Evolutionary conservation across 176 grass and related monocot genomes (phyloP), one percentile per base, ranked within the genome.

Genomic region (Alopecurus myosuroides): DNA sequence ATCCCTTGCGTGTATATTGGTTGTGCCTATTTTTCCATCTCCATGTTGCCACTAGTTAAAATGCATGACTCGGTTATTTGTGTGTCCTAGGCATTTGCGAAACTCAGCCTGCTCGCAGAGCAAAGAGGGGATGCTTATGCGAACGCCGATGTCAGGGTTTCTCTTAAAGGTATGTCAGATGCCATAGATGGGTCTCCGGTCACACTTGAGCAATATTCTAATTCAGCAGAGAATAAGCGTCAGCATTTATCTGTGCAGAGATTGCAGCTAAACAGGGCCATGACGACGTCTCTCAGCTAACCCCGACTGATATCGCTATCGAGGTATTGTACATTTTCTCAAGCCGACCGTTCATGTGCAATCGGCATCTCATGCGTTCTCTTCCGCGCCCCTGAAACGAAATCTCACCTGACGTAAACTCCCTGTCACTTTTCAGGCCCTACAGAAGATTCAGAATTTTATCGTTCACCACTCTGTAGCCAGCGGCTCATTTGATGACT

Each of bases 191-290:
- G 29, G 42, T 28, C 5, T 53, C n/a, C 15, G 0, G 23, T 49
- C 20, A 52, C 40, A 1, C 37, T 5, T 20, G 4, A 57, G 29
- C 25, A 22, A 46, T 36, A 29, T 36, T 45, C 2, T 61, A 36
- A 36, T 68, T 28, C 71, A 70, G 34, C 44, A 56, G 70, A 50
- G 42, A 75, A 22, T 76, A 66, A 85, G 20, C 10, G 28, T 48
- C 48, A 37, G 33, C 44, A 55, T 79, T 61, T 45, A 20, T 46
- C 46, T 80, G 19, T 88, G 68, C 86, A 94, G 95, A 91, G 40
- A 89, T 97, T 50, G 92, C 95, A 30, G 74, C 60, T 92, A 91
- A 97, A 84, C 87, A 94, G 64, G 95, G 92, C 1, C 90, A 92
- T 34, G 92, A 74, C 5, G 92, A 97, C 81, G 92, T 97, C 63